Base-by-base conservation (phyloP, 208 protist genomes). In the Blastocrithidia nonstop region DNA sequence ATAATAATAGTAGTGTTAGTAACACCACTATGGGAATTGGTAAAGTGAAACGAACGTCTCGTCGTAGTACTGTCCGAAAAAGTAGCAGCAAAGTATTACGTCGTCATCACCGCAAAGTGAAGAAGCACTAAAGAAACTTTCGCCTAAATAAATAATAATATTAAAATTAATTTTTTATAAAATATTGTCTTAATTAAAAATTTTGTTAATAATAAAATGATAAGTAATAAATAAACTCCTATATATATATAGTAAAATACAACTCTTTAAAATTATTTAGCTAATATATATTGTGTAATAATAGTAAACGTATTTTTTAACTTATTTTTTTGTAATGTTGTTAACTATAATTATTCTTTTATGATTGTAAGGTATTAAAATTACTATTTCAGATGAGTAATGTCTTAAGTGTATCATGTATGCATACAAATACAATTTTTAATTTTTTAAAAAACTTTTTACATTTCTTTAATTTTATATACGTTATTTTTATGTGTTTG, bases 61-160 rank as follows among this genome's bases (percentile, higher is more conserved):
- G 74, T 40, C 69, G 66, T 36, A 60, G 66, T 6, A 26, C 25
- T n/a, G 63, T 65, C 7, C 67, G 61, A 19, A 71, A 72, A 49
- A 40, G 69, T 22, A 71, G 65, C 51, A 88, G 77, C 31, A 93
- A 88, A 64, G 71, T 70, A 7, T n/a, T n/a, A n/a, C n/a, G n/a
- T n/a, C 65, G 83, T 7, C 72, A 84, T 37, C 40, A 37, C 27
- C 84, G 78, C 57, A 44, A 61, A 22, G 53, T 80, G 24, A 58
- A 66, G 48, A 76, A 66, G 41, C 83, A 88, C 58, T 92, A 62
- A 71, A 16, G 6, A 8, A 45, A 32, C 33, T 6, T 44, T 22
- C 13, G 31, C 16, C 21, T 32, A 23, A 38, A 15, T 22, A 19
- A 33, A 31, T 48, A 36, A 45, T 32, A 20, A 35, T 42, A 1